phyloP scores from a whole-genome alignment of 1,284 basidiomycete genomes.

The Neonothopanus nambi region DNA sequence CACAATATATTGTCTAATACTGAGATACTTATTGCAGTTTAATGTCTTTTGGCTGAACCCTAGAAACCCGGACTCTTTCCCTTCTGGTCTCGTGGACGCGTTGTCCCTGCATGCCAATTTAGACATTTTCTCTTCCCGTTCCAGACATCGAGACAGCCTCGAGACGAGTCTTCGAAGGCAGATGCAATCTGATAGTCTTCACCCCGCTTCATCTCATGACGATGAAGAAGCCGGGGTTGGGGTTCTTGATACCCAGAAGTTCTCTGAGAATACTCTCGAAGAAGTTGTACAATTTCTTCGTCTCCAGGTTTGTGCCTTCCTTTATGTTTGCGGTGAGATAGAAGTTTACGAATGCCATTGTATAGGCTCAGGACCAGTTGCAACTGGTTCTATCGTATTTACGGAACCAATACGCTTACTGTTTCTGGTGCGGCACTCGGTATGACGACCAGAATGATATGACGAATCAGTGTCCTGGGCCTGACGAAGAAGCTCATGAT shows the following conservation, averaged over 20 bases:
- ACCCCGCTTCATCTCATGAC: constrained; percentile 40
- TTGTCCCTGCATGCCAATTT: constrained; percentile 43
- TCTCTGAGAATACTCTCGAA: constrained; percentile 56
- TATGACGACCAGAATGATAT: constrained; percentile 68
- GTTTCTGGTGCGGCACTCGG: constrained; percentile 85
- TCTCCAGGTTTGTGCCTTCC: constrained; percentile 52
- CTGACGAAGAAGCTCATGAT: constrained; percentile 78
- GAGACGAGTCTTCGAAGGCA: constrained; percentile 58
- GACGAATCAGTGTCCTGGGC: constrained; percentile 69
- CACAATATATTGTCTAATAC: background rate
- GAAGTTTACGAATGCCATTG: constrained; percentile 14
- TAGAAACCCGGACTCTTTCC: constrained; percentile 61
- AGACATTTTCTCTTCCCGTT: constrained; percentile 22
- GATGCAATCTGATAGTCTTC: constrained; percentile 70
- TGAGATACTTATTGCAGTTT: constrained; percentile 51
- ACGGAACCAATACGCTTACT: constrained; percentile 70
- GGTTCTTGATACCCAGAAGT: constrained; percentile 30
- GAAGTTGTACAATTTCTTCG: constrained; percentile 69
- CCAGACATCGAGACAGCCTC: constrained; percentile 26
- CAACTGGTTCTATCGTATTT: constrained; percentile 71
- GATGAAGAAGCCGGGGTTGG: constrained; percentile 25
- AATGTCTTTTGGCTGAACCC: constrained; percentile 79
- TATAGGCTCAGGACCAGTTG: constrained; percentile 70
- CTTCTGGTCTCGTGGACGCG: constrained; percentile 60
- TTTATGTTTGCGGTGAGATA: constrained; percentile 8